Conservation (phyloP, 805 yeast genomes). For the Middelhovenomyces tepae region DNA sequence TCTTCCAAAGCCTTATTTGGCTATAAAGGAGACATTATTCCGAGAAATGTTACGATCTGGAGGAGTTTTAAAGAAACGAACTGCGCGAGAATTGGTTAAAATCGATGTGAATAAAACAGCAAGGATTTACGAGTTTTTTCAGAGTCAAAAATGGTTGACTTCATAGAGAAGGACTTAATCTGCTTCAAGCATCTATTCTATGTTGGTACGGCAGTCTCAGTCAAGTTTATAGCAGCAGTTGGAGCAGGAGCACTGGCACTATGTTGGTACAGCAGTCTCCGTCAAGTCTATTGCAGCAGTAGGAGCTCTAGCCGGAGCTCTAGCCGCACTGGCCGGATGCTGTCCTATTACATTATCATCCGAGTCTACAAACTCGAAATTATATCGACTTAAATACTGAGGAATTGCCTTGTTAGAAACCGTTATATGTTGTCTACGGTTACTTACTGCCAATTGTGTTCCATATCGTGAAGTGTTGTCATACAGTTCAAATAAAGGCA, state of each 20-base stretch:
- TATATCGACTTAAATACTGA: slow-evolving; percentile 28
- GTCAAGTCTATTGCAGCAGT: no score
- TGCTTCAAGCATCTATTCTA: no score
- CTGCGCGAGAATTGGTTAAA: slow-evolving; percentile 74
- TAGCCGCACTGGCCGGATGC: no score
- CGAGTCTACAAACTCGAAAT: slow-evolving; percentile 24
- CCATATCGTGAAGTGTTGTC: slow-evolving; percentile 26
- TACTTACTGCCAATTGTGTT: slow-evolving; percentile 24
- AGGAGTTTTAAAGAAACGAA: slow-evolving; percentile 72
- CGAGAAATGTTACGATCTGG: slow-evolving; percentile 80
- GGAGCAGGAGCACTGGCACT: no score
- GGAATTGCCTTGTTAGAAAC: no score
- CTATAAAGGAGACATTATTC: slow-evolving; percentile 82
- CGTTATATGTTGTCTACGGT: no score
- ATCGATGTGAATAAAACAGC: slow-evolving; percentile 83
- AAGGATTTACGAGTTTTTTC: slow-evolving; percentile 85
- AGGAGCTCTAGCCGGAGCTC: no score
- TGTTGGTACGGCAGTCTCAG: no score
- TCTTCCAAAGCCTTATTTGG: slow-evolving; percentile 87
- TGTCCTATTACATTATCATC: slow-evolving; percentile 20
- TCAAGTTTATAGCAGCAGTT: no score
- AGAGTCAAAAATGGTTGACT: slow-evolving; percentile 78
- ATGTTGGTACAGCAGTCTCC: no score
- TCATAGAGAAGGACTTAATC: no score
- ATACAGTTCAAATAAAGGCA: slow-evolving; percentile 27